Percentiles rank a stretch among this genome's conserved stretches.
Conservation (phyloP, 176 grass and related monocot genomes). For the Miscanthus lutarioriparius region DNA sequence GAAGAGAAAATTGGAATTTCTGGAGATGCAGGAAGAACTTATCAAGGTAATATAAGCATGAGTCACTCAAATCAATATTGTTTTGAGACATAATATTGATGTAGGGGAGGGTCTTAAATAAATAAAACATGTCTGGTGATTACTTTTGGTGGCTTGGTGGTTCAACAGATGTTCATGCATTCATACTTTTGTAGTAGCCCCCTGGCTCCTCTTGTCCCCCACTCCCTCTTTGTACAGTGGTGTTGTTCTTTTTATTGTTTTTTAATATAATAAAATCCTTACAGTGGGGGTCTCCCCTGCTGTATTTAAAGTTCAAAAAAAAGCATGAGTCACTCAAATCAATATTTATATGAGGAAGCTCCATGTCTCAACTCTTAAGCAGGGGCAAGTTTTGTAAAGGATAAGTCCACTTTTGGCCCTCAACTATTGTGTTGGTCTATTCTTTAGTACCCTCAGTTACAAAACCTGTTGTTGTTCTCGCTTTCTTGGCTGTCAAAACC, state of each 20-base stretch:
- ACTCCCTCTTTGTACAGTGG: too few relatives aligned
- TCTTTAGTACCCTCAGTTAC: too few relatives aligned
- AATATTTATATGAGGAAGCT: not conserved
- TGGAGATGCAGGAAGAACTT: conserved; percentile 99
- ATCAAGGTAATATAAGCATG: conserved; percentile 70
- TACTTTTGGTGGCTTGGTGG: not conserved
- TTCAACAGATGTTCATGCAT: conserved; percentile 12
- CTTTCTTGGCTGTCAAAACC: too few relatives aligned
- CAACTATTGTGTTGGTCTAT: too few relatives aligned
- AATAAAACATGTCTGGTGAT: not conserved
- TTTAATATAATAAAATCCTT: too few relatives aligned
- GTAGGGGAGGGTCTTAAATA: conserved; percentile 8
- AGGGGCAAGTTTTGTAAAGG: not conserved
- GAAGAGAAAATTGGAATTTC: conserved; percentile 87
- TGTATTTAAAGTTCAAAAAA: too few relatives aligned
- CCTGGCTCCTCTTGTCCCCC: too few relatives aligned
- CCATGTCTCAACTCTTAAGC: not conserved
- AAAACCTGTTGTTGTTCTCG: too few relatives aligned
- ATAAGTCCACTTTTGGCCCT: too few relatives aligned
- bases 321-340: not conserved
- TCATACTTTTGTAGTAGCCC: not conserved
- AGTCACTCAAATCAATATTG: not conserved
- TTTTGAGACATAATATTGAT: not conserved
- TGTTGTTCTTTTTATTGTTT: too few relatives aligned
- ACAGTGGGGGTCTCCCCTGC: too few relatives aligned